Base-by-base conservation (phyloP, 805 yeast species). In the Blastobotrys terrestris region DNA sequence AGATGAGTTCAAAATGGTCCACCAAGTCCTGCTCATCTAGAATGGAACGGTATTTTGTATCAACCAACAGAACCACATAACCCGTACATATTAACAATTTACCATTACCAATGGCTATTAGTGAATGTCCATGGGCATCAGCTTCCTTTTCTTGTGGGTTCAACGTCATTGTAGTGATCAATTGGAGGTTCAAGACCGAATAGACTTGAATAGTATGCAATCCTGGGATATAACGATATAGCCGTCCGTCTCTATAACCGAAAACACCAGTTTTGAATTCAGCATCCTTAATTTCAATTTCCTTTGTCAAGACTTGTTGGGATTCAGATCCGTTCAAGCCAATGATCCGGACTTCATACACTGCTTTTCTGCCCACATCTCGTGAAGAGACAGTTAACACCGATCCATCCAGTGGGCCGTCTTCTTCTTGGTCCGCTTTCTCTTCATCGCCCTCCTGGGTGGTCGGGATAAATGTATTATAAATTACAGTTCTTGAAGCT, bases 1-100 rank as follows among this genome's bases (percentile, higher is more conserved):
- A 40, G 5, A 41, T 48, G 5, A 26, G 11, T 26, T 26, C 35
- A 26, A 26, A 26, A 26, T 26, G 35, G 35, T 26, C 35, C 15
- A 62, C 43, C 58, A 44, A 3, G 58, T 51, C 14, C 50, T 44
- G 21, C 49, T 56, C n/a, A 53, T 55, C 48, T 15, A 65, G 35
- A 15, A 64, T 54, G 3, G 69, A 59, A 26, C 59, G 61, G 50
- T 66, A 68, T 42, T 63, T 63, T 3, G 63, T 59, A 48, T 68
- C 80, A 20, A 76, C 66, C n/a, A 72, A 63, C 52, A 67, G 73
- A 3, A 70, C 50, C 48, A 67, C 64, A 14, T 54, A 44, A 11
- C 52, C 63, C 20, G 55, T 54, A 1, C 66, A 53, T 14, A 68
- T 22, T 19, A 68, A 42, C 3, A 68, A 31, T 52, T 68, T 57